Evolutionary conservation across 2,329 filamentous ascomycete species (phyloP).

Genomic region (Mycosphaerelloides madeirae): DNA sequence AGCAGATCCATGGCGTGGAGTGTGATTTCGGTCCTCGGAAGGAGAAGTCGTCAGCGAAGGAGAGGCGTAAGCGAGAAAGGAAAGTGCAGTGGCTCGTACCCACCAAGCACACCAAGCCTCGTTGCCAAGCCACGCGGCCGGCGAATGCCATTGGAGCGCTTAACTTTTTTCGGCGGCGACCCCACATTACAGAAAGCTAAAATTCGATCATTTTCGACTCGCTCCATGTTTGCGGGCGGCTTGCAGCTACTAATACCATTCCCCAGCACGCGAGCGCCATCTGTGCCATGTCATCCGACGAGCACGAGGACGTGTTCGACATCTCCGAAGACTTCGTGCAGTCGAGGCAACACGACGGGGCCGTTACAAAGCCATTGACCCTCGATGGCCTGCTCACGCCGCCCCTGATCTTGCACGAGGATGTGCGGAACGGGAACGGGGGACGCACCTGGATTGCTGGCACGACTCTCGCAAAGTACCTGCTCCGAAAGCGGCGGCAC

Average conservation of each 20-base stretch:
- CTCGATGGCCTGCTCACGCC: conserved; percentile 69
- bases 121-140: too few relatives aligned
- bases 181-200: too few relatives aligned
- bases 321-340: conserved; percentile 55
- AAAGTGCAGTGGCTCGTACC: too few relatives aligned
- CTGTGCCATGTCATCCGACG: conserved; percentile 1
- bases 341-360: conserved; percentile 48
- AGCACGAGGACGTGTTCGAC: conserved; percentile 24
- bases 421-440: conserved; percentile 81
- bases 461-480: conserved; percentile 78
- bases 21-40: too few relatives aligned
- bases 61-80: too few relatives aligned
- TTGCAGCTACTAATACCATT: neutral
- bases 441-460: conserved; percentile 94
- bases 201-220: too few relatives aligned
- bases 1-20: too few relatives aligned
- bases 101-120: too few relatives aligned
- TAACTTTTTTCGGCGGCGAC: too few relatives aligned
- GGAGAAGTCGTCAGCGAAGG: too few relatives aligned
- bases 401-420: conserved; percentile 74
- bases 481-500: conserved; percentile 68
- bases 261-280: too few relatives aligned
- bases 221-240: neutral
- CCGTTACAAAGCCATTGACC: conserved; percentile 49
- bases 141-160: too few relatives aligned